Percentiles rank a stretch among this genome's conserved stretches.
These are phyloP conservation scores for Oryza nivara DNA, from an alignment of 176 grass and related monocot species.

Conservation along the genomic window DNA sequence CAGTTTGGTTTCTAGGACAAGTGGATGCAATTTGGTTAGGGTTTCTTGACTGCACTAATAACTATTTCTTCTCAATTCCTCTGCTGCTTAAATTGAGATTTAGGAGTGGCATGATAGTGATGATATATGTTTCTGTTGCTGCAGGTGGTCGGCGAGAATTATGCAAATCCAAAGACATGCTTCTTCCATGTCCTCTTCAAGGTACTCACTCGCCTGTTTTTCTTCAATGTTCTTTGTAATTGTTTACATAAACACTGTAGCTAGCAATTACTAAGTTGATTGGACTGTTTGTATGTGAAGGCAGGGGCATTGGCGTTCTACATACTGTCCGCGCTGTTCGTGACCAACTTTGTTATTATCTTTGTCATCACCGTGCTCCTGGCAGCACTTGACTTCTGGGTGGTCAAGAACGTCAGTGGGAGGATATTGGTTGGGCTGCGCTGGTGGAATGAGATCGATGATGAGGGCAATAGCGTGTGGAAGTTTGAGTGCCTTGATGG, in stretches of 20 bases:
- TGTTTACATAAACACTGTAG: neutral
- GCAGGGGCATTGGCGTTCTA: constrained; percentile 81
- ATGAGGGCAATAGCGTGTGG: constrained; percentile 77
- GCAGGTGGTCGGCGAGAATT: constrained; percentile 73
- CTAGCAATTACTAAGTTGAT: constrained; percentile 4
- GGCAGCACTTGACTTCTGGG: constrained; percentile 86
- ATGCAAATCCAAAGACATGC: constrained; percentile 84
- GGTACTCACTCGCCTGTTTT: constrained; percentile 38
- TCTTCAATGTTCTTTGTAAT: neutral
- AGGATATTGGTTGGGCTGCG: constrained; percentile 77
- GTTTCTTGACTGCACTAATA: neutral
- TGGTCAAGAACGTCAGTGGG: constrained; percentile 84
- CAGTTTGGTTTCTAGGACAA: neutral
- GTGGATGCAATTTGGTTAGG: neutral
- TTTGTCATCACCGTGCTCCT: constrained; percentile 85
- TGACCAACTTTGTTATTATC: constrained; percentile 81
- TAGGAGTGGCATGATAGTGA: neutral
- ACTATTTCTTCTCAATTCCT: neutral
- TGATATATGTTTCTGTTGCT: constrained; percentile 15
- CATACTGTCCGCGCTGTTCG: constrained; percentile 65
- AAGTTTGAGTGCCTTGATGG: constrained; percentile 86
- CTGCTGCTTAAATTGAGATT: neutral
- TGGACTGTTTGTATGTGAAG: constrained; percentile 41
- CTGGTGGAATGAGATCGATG: constrained; percentile 89
- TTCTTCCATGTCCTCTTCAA: constrained; percentile 96